A percentile compares a stretch with the other conserved stretches of the same genome.
Conservation (phyloP, 169 alveolate species). For the Neospora caninum region DNA sequence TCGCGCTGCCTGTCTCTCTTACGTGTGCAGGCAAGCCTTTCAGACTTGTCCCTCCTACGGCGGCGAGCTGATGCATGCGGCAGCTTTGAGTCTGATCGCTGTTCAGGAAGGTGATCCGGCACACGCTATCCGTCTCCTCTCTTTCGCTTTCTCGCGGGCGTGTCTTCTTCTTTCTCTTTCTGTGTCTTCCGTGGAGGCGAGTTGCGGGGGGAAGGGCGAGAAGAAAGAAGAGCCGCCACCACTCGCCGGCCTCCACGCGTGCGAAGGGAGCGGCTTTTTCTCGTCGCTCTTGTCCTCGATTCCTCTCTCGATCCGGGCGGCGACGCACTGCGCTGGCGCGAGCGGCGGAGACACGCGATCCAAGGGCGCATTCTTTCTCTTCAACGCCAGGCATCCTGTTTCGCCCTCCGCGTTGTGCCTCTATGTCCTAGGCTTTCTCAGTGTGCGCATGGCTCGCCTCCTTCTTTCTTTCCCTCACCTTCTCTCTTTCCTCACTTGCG, state of each 20-base stretch:
- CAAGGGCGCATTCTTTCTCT: too few relatives aligned
- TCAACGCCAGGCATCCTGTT: not conserved
- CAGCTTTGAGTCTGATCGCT: not conserved
- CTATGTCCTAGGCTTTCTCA: not conserved
- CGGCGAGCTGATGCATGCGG: constrained; percentile 7
- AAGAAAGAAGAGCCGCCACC: not conserved
- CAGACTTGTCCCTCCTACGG: not conserved
- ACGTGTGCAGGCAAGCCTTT: not conserved
- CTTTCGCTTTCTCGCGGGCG: not conserved
- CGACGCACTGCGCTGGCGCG: too few relatives aligned
- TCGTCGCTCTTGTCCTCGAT: too few relatives aligned
- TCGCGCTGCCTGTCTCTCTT: not conserved
- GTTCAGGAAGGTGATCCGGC: not conserved
- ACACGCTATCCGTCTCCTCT: not conserved
- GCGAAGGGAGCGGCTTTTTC: not conserved
- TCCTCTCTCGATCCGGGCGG: too few relatives aligned
- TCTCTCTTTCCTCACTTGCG: not conserved
- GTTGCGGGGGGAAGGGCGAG: not conserved
- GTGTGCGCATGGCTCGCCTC: not conserved
- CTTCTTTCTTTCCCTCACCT: not conserved
- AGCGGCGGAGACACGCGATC: too few relatives aligned
- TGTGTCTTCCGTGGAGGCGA: not conserved
- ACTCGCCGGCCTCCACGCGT: not conserved
- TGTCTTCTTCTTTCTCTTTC: not conserved
- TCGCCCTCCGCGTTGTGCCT: not conserved